Evolutionary conservation across 2,329 filamentous ascomycete species (phyloP).

Genomic region (Verticillium zaregamsianum): DNA sequence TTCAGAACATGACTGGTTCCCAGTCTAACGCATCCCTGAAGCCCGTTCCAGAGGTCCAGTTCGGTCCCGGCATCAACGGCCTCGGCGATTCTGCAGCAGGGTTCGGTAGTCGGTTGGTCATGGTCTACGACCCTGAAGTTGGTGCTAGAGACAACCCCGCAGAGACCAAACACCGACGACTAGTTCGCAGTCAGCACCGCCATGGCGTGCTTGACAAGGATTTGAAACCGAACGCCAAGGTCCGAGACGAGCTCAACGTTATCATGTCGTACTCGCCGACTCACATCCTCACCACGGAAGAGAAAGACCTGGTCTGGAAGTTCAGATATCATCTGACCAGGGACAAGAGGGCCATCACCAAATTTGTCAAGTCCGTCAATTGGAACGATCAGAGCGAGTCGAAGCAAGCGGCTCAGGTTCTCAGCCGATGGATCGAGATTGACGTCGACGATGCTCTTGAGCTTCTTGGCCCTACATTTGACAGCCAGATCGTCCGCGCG

Average conservation of each 20-base stretch:
- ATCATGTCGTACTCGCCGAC: conserved; percentile 93
- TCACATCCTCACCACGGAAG: conserved; percentile 79
- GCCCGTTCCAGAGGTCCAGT: conserved; percentile 81
- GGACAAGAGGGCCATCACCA: conserved; percentile 89
- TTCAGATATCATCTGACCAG: conserved; percentile 92
- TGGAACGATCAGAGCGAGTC: conserved; percentile 85
- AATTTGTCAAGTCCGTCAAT: conserved; percentile 96
- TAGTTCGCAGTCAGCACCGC: conserved; percentile 84
- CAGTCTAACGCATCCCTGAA: conserved; percentile 69
- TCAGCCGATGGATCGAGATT: conserved; percentile 93
- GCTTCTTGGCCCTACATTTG: conserved; percentile 85
- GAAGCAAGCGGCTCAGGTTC: conserved; percentile 82
- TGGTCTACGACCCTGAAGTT: conserved; percentile 90
- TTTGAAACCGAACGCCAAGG: conserved; percentile 92
- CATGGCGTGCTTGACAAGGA: conserved; percentile 95
- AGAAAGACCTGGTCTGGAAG: conserved; percentile 96
- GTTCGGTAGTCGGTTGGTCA: conserved; percentile 61
- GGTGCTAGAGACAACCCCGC: conserved; percentile 87
- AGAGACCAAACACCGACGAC: conserved; percentile 86
- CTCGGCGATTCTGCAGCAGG: conserved; percentile 47
- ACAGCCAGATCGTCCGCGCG: conserved; percentile 80
- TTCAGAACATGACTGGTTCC: conserved; percentile 59
- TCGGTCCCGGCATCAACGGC: conserved; percentile 83
- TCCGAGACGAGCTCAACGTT: conserved; percentile 85
- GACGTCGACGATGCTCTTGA: conserved; percentile 96